These are phyloP conservation scores for Ascochyta viciae-villosae DNA, from an alignment of 2,329 filamentous ascomycete species.

Conservation along the genomic window DNA sequence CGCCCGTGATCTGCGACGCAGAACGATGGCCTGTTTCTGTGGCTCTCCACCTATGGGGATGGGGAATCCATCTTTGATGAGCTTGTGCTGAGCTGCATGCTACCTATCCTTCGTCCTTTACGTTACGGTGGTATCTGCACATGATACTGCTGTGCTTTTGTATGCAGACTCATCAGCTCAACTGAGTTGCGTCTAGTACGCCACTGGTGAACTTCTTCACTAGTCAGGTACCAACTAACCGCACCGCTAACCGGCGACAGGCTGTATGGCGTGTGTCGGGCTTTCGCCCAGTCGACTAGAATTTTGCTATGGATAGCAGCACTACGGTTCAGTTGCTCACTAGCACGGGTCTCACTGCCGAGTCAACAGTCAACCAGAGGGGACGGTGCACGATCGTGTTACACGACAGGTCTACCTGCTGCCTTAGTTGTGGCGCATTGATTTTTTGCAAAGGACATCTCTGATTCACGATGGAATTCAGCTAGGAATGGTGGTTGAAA, in stretches of 20 bases:
- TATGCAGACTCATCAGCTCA: not conserved
- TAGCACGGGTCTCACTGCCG: not conserved
- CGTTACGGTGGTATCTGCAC: not conserved
- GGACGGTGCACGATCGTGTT: not conserved
- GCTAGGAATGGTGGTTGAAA: not conserved
- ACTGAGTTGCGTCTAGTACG: constrained; percentile 4
- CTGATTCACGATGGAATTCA: not conserved
- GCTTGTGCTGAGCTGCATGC: not conserved
- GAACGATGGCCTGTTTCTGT: not conserved
- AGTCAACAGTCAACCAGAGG: not conserved
- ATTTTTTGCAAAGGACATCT: not conserved
- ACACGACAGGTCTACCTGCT: not conserved
- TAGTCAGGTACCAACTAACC: constrained; percentile 16
- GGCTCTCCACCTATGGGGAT: not conserved
- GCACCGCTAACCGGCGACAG: constrained; percentile 2
- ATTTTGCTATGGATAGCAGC: constrained; percentile 4
- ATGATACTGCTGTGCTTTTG: too few relatives aligned
- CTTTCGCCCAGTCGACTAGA: constrained; percentile 7
- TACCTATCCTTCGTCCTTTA: not conserved
- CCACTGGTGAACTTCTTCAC: constrained; percentile 2
- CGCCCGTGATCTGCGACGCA: constrained; percentile 27
- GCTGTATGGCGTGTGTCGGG: constrained; percentile 6
- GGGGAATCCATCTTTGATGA: too few relatives aligned
- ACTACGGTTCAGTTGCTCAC: not conserved
- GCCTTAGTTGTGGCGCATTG: not conserved